Base-by-base conservation (phyloP, 2,329 filamentous ascomycete genomes). In the Arachnomyces sp. region DNA sequence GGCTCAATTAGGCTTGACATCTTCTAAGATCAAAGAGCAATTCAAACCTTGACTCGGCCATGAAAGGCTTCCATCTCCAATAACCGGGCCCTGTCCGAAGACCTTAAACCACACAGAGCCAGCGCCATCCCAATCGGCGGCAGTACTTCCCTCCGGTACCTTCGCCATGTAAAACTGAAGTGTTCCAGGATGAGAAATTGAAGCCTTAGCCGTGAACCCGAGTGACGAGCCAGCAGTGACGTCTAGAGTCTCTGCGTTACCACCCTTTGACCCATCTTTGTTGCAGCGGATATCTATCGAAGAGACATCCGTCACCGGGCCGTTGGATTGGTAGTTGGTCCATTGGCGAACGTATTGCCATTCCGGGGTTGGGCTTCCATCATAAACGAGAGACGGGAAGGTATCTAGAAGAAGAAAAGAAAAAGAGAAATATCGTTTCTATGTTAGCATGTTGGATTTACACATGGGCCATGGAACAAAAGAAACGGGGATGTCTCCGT, bases 71-170 rank as follows among this genome's bases (percentile, higher is more conserved):
- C 48, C 47, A 2, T 57, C 51, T 2, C 57, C 48, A 43, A 70
- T 56, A 38, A 48, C 60, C 12, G 36, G 41, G 13, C 36, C 41
- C 53, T 40, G 69, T 36, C 65, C 62, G 50, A 63, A 67, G 45
- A 71, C 67, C 59, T 72, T 71, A 53, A 65, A 63, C 62, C 64
- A 66, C 3, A 60, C 60, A 3, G 53, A 52, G 12, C 60, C 62
- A 7, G 58, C 55, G 8, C 63, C 63, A 30, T 66, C 61, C 50
- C 57, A 68, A 4, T 55, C 58, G 17, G 55, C 57, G 6, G 62
- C 64, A 2, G 58, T 62, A 47, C 63, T 47, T 4, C 64, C 65
- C 0, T 51, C 34, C 0, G 64, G 65, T 1, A 63, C 63, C 49
- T 66, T 64, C 18, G 64, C 63, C 50, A 66, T 61, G 51, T 65